A percentile compares a stretch with the other conserved stretches of the same genome.
phyloP scores from a whole-genome alignment of 2,329 filamentous ascomycete genomes.

The Pseudocercospora cruenta region DNA sequence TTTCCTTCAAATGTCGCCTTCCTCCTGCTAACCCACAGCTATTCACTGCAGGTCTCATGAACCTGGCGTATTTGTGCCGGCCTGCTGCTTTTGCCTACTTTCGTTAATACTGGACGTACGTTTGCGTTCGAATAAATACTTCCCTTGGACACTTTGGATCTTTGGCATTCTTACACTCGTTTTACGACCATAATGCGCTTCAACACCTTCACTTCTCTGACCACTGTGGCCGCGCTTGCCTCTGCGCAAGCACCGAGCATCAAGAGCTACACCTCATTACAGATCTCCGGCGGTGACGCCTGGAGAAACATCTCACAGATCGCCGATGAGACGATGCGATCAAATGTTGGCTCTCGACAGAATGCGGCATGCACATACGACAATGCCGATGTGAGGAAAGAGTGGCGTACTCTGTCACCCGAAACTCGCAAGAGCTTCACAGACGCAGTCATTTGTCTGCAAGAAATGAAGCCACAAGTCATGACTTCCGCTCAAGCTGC shows the following conservation, averaged over 20 bases:
- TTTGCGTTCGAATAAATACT: background rate
- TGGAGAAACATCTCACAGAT: slow-evolving; percentile 35
- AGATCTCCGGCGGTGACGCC: slow-evolving; percentile 36
- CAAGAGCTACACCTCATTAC: slow-evolving; percentile 30
- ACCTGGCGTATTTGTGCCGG: slow-evolving; percentile 5
- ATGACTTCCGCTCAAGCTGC: slow-evolving; percentile 33
- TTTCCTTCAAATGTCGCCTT: slow-evolving; percentile 3
- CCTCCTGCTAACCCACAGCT: slow-evolving; percentile 9
- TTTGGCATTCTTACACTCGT: slow-evolving; percentile 1
- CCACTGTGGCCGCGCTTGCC: slow-evolving; percentile 25
- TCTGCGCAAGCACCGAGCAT: slow-evolving; percentile 30
- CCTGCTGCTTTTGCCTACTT: slow-evolving; percentile 4
- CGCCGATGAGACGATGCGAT: slow-evolving; percentile 35
- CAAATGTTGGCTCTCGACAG: slow-evolving; percentile 30
- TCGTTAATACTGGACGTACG: slow-evolving; percentile 15
- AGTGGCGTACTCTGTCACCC: slow-evolving; percentile 34
- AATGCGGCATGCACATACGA: slow-evolving; percentile 35
- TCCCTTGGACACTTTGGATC: background rate
- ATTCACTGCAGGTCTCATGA: slow-evolving; percentile 13
- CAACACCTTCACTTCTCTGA: slow-evolving; percentile 13
- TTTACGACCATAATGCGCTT: slow-evolving; percentile 24
- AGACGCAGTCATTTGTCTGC: slow-evolving; percentile 37
- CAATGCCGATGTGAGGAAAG: slow-evolving; percentile 32
- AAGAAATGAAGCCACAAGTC: slow-evolving; percentile 31
- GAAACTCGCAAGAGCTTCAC: slow-evolving; percentile 38